Percentiles rank a stretch among this genome's conserved stretches.
Evolutionary conservation across 768 basidiomycete genomes (phyloP).

Genomic region (Cantharellus anzutake): DNA sequence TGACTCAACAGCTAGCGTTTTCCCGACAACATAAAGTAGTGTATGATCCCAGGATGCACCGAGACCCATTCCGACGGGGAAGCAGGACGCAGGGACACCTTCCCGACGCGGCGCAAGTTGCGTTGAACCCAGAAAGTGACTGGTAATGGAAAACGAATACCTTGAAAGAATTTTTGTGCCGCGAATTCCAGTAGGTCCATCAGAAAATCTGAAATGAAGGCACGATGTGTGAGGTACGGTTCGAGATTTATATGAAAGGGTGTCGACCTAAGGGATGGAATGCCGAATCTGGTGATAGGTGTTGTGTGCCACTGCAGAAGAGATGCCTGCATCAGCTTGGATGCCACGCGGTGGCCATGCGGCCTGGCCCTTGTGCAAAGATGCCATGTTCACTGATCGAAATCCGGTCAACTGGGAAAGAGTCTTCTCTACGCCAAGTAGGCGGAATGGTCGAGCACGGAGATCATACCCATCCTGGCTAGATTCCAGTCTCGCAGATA

Average conservation of each 20-base stretch:
- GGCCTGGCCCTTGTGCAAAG: conserved; percentile 13
- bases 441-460: neutral
- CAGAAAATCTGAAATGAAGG: conserved; percentile 34
- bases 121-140: no score
- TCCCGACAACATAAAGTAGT: conserved; percentile 41
- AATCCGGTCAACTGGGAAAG: conserved; percentile 46
- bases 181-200: conserved; percentile 49
- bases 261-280: conserved; percentile 33
- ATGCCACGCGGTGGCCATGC: neutral
- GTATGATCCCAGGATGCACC: conserved; percentile 56
- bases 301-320: conserved; percentile 49
- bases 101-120: conserved; percentile 19
- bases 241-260: neutral
- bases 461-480: neutral
- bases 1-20: conserved; percentile 51
- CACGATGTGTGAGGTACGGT: neutral
- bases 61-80: conserved; percentile 35
- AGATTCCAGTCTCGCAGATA: no score
- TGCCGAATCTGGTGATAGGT: conserved; percentile 40
- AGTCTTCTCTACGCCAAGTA: conserved; percentile 31
- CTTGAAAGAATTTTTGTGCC: neutral
- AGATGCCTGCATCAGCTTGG: neutral
- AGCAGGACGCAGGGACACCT: neutral
- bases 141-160: conserved; percentile 21
- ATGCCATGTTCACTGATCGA: no score